These are phyloP conservation scores for Ceratocystis diversiconidia DNA, from an alignment of 2,329 filamentous ascomycete species.

Conservation along the genomic window DNA sequence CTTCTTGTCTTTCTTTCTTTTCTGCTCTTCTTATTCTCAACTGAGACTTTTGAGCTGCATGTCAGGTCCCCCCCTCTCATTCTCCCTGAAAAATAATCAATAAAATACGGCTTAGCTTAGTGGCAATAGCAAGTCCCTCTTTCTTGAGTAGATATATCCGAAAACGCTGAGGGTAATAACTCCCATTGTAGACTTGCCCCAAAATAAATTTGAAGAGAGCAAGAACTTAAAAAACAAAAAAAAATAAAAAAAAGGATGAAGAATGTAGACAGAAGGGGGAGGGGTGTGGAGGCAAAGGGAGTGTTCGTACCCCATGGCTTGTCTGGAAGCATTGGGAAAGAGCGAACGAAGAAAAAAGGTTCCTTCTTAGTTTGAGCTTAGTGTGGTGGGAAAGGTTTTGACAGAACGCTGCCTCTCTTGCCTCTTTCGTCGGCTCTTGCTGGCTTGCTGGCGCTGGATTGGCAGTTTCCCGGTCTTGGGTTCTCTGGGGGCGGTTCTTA, in stretches of 20 bases:
- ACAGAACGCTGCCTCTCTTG: not conserved
- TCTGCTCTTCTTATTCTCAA: not conserved
- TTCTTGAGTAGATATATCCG: not conserved
- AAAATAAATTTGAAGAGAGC: not conserved
- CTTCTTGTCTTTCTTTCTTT: too few relatives aligned
- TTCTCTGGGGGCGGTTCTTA: not conserved
- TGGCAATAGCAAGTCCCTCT: not conserved
- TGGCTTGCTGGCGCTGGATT: not conserved
- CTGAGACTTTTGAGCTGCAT: not conserved
- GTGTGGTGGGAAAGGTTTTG: not conserved
- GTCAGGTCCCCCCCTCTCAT: not conserved
- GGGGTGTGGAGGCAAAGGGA: not conserved
- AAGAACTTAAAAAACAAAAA: not conserved
- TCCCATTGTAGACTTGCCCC: not conserved
- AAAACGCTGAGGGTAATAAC: not conserved
- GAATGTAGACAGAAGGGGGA: not conserved
- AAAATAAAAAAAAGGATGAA: not conserved
- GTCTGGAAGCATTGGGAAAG: not conserved
- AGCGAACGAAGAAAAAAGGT: not conserved
- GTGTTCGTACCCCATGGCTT: not conserved
- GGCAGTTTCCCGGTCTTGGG: not conserved
- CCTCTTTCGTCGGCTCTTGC: constrained; percentile 3
- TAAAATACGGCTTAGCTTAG: not conserved
- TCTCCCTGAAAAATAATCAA: not conserved
- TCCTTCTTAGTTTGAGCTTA: not conserved